A percentile compares a stretch with the other conserved stretches of the same genome.
These are phyloP conservation scores for Chalara sp. DNA, from an alignment of 2,329 filamentous ascomycete genomes.

Conservation along the genomic window DNA sequence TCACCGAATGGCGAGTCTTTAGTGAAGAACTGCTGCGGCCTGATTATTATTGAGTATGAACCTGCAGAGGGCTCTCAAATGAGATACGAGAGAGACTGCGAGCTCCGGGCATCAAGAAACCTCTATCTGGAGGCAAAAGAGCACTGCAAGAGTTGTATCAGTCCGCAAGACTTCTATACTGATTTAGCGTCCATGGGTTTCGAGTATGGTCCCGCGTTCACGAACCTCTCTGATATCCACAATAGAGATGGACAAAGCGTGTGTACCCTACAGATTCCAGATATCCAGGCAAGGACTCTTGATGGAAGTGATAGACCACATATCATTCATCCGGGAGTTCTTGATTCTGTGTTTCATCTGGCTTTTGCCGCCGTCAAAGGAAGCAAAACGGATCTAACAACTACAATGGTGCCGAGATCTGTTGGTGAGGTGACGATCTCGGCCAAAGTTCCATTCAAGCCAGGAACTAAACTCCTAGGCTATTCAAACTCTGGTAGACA, in stretches of 20 bases:
- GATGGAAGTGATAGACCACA: slow-evolving; percentile 32
- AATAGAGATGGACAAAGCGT: no score
- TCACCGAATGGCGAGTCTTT: slow-evolving; percentile 2
- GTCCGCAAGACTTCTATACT: neutral
- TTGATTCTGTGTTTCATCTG: slow-evolving; percentile 40
- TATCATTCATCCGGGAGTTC: slow-evolving; percentile 49
- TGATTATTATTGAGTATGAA: neutral
- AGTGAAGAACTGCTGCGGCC: neutral
- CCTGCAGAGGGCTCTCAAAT: neutral
- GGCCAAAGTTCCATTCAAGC: neutral
- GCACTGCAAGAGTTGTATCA: neutral
- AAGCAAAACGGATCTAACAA: neutral
- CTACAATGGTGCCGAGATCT: neutral
- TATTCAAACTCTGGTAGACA: no score
- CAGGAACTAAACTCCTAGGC: no score
- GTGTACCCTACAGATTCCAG: slow-evolving; percentile 16
- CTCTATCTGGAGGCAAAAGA: neutral
- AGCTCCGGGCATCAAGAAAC: neutral
- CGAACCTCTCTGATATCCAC: neutral
- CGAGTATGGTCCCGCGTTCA: neutral
- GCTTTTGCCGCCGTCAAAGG: slow-evolving; percentile 10
- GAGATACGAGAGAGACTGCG: neutral
- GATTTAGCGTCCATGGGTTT: neutral
- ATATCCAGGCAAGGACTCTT: slow-evolving; percentile 28
- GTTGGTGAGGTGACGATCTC: neutral